Base-by-base conservation (phyloP, 108 stramenopile genomes). In the Fistulifera pelliculosa region DNA sequence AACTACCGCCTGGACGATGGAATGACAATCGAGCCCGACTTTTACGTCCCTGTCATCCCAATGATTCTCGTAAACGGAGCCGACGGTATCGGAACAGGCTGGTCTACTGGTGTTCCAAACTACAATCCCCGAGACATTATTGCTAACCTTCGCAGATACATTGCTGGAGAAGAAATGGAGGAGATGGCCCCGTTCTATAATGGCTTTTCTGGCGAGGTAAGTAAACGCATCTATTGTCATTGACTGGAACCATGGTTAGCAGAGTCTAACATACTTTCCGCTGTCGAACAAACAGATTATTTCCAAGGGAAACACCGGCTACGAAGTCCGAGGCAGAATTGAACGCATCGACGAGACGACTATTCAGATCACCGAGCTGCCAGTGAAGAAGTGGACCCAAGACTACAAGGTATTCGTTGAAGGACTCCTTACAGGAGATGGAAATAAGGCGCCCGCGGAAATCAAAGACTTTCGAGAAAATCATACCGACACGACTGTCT, bases 71-170 rank as follows among this genome's bases (percentile, higher is more conserved):
- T 92, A 2, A 92, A 92, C 53, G 86, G 90, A 23, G 70, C 78
- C 1, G 95, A 96, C 38, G 99, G 99, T 49, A 99, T 99, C 57
- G 99, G 99, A 23, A 99, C 99, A 2, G 99, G 99, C 11, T 98
- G 94, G 87, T 90, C 90, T 18, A 75, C 91, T 1, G 73, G 56
- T 27, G 74, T 88, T 27, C 77, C 65, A 19, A 87, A 83, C 49
- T 93, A 94, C 64, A 51, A 77, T 55, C 96, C 98, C 0, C 75
- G 91, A 7, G 88, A 92, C 8, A 70, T 99, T 53, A 95, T 99
- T 60, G 58, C 58, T 31, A 92, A 94, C 57, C 56, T 99, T 22
- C 83, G 93, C 23, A 68, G 70, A 41, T 85, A 81, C 74, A 78
- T 99, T 60, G 62, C 75, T 8, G 80, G 73, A 8, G 85, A 90